phyloP scores from a whole-genome alignment of 2,329 filamentous ascomycete species.

The Sporothrix humicola region DNA sequence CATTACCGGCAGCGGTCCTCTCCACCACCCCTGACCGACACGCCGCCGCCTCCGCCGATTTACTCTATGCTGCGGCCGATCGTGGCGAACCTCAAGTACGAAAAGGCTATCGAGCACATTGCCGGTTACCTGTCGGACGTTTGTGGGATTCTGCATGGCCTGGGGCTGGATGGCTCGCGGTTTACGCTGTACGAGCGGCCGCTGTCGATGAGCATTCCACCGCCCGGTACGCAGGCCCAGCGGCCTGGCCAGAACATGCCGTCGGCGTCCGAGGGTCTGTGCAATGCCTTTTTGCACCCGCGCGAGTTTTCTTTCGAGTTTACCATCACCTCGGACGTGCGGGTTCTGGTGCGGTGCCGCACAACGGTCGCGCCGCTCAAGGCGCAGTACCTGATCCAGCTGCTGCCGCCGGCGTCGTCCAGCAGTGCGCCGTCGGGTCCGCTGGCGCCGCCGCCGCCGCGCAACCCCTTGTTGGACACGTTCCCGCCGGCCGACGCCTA shows the following conservation, averaged over 20 bases:
- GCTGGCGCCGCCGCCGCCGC: slow-evolving; percentile 33
- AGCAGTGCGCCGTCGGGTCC: not conserved
- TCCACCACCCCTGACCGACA: slow-evolving; percentile 51
- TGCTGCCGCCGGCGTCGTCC: slow-evolving; percentile 45
- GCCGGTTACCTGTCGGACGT: slow-evolving; percentile 53
- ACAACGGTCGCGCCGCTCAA: slow-evolving; percentile 54
- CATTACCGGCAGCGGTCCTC: slow-evolving; percentile 70
- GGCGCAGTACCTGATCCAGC: slow-evolving; percentile 52
- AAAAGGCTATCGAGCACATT: slow-evolving; percentile 48
- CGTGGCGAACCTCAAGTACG: slow-evolving; percentile 56
- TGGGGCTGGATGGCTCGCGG: slow-evolving; percentile 30
- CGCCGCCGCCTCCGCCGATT: slow-evolving; percentile 49
- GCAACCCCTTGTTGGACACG: slow-evolving; percentile 46
- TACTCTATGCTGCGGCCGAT: slow-evolving; percentile 60
- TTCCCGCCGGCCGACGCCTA: slow-evolving; percentile 56
- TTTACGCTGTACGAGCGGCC: slow-evolving; percentile 38
- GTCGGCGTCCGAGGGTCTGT: slow-evolving; percentile 53
- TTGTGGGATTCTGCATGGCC: slow-evolving; percentile 50
- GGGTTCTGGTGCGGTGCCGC: slow-evolving; percentile 52
- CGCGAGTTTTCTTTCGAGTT: slow-evolving; percentile 53
- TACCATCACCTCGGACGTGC: slow-evolving; percentile 51
- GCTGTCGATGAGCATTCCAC: slow-evolving; percentile 27
- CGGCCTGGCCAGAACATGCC: slow-evolving; percentile 49
- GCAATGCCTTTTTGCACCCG: slow-evolving; percentile 52
- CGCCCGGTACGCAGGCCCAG: slow-evolving; percentile 37